Evolutionary conservation across 192 early-diverging fungal genomes (phyloP), one percentile per base, ranked within the genome.

Genomic region (Backusella morwellensis): DNA sequence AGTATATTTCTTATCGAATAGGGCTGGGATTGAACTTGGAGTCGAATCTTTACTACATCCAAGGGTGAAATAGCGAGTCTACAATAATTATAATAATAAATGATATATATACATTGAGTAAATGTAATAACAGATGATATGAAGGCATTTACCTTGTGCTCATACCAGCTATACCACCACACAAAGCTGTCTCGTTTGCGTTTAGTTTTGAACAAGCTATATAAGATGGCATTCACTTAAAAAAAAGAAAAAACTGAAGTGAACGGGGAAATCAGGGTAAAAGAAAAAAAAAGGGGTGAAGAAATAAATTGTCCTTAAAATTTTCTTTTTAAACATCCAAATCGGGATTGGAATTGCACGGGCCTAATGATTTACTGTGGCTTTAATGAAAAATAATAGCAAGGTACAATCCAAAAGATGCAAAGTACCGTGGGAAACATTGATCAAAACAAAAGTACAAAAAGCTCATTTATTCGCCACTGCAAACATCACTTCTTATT

Each of bases 41-140:
- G 85, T 26, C 94, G 90, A 70, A 97, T 96, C 83, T 99, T 99
- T 72, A 97, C 89, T 6, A 99, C 96, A 71, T 99, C 97, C 3
- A 99, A 84, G 6, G 97, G 97, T 15, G 97, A 90, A 36, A 97
- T 92, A 1, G 96, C 85, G 47, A 95, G 91, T 11, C 97, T 89
- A 32, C 9, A 23, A 8, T 91, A 38, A 21, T 32, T 4, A 44
- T 11, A 35, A 44, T 44, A 68, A 70, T 38, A 41, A 17, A 35
- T 41, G 68, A 32, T 32, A 32, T 32, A 32, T 32, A 23, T 38
- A 35, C 26, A 35, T 40, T 35, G 21, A 66, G 23, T 17, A 26
- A 36, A 17, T 42, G 38, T 23, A 71, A n/a, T 50, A 21, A 19
- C 17, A n/a, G 47, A 19, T 15, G 17, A n/a, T 50, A 19, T 47